phyloP scores from a whole-genome alignment of 202 grass and related monocot genomes.

The Panicum hallii region DNA sequence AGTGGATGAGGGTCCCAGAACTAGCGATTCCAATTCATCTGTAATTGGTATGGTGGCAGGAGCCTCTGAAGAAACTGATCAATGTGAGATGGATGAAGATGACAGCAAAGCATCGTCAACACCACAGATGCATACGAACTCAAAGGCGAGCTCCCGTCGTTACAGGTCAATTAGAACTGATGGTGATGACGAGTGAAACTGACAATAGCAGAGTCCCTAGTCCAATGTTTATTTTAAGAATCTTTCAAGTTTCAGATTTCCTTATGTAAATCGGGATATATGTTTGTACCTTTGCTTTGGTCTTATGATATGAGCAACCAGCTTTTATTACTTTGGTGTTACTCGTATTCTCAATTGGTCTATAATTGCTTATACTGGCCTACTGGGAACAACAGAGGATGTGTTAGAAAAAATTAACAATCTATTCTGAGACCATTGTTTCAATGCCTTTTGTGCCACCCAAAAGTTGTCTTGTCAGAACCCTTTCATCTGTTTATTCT shows the following conservation, averaged over 20 bases:
- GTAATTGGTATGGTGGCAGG: constrained; percentile 47
- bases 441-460: neutral
- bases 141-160: constrained; percentile 44
- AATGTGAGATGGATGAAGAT: constrained; percentile 87
- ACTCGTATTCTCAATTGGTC: neutral
- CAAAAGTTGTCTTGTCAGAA: neutral
- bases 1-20: constrained; percentile 59
- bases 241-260: constrained; percentile 9
- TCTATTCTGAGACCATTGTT: neutral
- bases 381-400: neutral
- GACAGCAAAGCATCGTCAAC: constrained; percentile 27
- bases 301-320: constrained; percentile 39
- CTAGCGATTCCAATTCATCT: constrained; percentile 47
- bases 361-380: constrained; percentile 27
- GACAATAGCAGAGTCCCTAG: constrained; percentile 2
- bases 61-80: constrained; percentile 59
- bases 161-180: constrained; percentile 56
- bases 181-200: constrained; percentile 46
- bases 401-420: neutral
- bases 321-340: neutral
- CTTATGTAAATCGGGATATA: constrained; percentile 33
- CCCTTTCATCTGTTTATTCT: neutral
- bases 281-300: constrained; percentile 33
- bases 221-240: constrained; percentile 35
- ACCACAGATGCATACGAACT: constrained; percentile 37